A percentile compares a stretch with the other conserved stretches of the same genome.
These are phyloP conservation scores for Raddia guianensis DNA, from an alignment of 176 grass and related monocot species.

Conservation along the genomic window DNA sequence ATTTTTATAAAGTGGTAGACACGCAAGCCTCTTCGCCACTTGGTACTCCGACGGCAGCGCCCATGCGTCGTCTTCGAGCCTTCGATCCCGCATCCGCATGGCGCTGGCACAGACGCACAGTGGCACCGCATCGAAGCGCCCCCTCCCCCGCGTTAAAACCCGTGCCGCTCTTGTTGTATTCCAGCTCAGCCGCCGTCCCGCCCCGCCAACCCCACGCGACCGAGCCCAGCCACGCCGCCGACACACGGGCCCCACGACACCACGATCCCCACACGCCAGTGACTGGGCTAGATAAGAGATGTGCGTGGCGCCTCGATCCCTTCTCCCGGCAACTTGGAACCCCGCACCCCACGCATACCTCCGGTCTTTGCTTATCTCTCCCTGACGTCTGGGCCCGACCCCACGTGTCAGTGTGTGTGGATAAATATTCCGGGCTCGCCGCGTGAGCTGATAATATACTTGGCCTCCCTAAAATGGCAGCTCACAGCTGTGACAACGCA, in stretches of 20 bases:
- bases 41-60: no score
- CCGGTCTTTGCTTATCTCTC: rapidly evolving
- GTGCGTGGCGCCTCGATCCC: neutral
- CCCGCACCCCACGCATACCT: no score
- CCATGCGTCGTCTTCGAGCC: no score
- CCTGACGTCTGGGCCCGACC: neutral
- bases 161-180: neutral
- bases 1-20: no score
- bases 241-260: rapidly evolving
- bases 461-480: neutral
- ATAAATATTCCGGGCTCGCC: neutral
- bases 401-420: neutral
- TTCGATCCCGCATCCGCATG: no score
- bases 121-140: neutral
- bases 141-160: neutral
- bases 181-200: constrained; percentile 32
- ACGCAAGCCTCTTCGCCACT: no score
- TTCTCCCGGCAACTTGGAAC: constrained; percentile 36
- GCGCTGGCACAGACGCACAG: no score
- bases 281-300: rapidly evolving
- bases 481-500: no score
- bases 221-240: neutral
- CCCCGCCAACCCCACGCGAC: neutral
- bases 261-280: neutral
- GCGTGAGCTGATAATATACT: neutral